Percentiles rank a stretch among this genome's conserved stretches.
phyloP scores from a whole-genome alignment of 352 stramenopile species.

The Blastocystis hominis region DNA sequence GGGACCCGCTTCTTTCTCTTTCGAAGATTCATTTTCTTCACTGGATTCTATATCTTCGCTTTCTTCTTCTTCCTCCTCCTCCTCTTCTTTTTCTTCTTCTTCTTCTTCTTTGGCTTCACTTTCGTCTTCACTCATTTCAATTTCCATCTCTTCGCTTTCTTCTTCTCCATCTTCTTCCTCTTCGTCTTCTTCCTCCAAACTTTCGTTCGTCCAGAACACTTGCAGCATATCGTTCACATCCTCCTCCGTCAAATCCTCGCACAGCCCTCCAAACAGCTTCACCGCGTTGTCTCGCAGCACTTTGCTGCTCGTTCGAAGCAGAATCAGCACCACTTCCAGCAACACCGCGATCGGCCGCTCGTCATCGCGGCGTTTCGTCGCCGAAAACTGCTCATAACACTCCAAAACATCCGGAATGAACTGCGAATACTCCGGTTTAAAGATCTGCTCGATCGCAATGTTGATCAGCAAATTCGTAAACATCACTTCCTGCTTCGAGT shows the following conservation, averaged over 20 bases:
- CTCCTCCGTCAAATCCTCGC: constrained; percentile 13
- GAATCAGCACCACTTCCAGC: constrained; percentile 16
- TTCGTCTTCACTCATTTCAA: constrained; percentile 67
- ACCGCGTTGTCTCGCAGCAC: neutral
- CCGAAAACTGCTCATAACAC: neutral
- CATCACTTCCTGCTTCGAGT: neutral
- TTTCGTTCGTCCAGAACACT: constrained; percentile 26
- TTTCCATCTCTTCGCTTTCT: constrained; percentile 64
- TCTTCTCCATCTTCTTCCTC: neutral
- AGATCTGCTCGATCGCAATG: neutral
- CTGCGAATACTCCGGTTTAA: constrained; percentile 29
- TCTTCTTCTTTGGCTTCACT: constrained; percentile 71
- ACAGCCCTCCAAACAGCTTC: neutral
- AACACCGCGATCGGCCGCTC: constrained; percentile 19
- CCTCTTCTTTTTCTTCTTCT: constrained; percentile 78
- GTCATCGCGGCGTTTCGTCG: neutral
- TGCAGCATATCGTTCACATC: neutral
- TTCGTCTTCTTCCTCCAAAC: neutral
- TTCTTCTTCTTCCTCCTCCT: constrained; percentile 78
- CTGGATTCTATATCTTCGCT: constrained; percentile 81
- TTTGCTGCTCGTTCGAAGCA: constrained; percentile 18
- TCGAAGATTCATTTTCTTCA: constrained; percentile 69
- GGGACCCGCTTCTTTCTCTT: constrained; percentile 61
- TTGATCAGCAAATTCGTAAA: constrained; percentile 1
- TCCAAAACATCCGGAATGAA: constrained; percentile 12